Evolutionary conservation across 1,139 yeast genomes (phyloP), one percentile per base, ranked within the genome.

Genomic region (Taphrina wiesneri): DNA sequence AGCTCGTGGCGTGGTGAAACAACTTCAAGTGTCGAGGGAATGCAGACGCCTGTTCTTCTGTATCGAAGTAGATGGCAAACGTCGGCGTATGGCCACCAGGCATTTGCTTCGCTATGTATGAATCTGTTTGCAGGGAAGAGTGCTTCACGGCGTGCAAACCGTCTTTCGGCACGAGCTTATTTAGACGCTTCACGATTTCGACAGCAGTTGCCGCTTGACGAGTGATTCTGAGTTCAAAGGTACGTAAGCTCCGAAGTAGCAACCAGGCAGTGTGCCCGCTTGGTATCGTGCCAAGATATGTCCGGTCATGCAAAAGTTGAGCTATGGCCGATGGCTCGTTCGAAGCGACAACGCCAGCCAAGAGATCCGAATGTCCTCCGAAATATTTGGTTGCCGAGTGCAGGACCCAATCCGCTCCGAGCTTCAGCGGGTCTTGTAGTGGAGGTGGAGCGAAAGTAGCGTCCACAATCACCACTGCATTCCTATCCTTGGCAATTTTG

Each of bases 391-490:
- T 89, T 70, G 90, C 96, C 25, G 96, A 88, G 79, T 90, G 96
- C 56, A 88, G 86, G 66, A 89, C 96, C 69, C 88, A 83, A 75
- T 89, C 96, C 66, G 96, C 96, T 70, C 96, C 96, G 72, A 82
- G 86, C 70, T 77, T 79, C 75, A 90, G 82, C 71, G 97, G 96
- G 80, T 90, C 89, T 41, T 63, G 66, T 25, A 66, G 23, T 77
- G 93, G 93, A 72, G 97, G 97, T 21, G 97, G 90, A 74, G 92
- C 82, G 83, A 92, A 91, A 41, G 98, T 92, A 81, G 93, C 89
- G 81, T 92, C 98, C 68, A 90, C 96, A 49, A 87, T 96, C 71
- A 90, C 81, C 67, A 82, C 75, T 69, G 89, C 80, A 65, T 78
- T 79, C 23, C 45, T 25, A 70, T 76, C 76, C 59, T 81, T 80